Conservation (phyloP, 2,329 filamentous ascomycete genomes). For the Thelonectria olida region DNA sequence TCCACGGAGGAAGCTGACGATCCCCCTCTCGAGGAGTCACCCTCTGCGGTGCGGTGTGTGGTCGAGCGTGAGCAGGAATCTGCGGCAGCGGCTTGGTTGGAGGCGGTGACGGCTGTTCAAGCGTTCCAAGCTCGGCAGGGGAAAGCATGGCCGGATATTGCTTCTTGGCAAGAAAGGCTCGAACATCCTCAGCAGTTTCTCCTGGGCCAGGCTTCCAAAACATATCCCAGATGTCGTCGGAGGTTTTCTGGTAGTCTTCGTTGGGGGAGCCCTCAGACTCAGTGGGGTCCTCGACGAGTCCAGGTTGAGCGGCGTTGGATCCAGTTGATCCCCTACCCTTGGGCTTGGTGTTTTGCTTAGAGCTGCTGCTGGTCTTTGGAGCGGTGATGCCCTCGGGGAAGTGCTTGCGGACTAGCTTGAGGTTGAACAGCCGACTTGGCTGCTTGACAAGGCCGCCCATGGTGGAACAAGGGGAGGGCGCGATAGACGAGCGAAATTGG, state of each 20-base stretch:
- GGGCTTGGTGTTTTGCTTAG: slow-evolving; percentile 30
- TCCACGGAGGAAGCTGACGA: slow-evolving; percentile 38
- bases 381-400: slow-evolving; percentile 53
- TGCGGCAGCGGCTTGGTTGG: background rate
- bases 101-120: background rate
- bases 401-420: slow-evolving; percentile 52
- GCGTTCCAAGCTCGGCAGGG: background rate
- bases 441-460: slow-evolving; percentile 43
- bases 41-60: background rate
- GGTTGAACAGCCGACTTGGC: slow-evolving; percentile 47
- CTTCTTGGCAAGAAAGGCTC: slow-evolving; percentile 22
- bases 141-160: slow-evolving; percentile 46
- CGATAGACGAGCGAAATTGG: slow-evolving; percentile 18
- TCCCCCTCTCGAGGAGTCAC: background rate
- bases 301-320: slow-evolving; percentile 57
- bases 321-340: slow-evolving; percentile 52
- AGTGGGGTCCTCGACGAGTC: slow-evolving; percentile 59
- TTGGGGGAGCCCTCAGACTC: slow-evolving; percentile 62
- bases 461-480: slow-evolving; percentile 29
- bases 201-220: slow-evolving; percentile 52
- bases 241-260: slow-evolving; percentile 60
- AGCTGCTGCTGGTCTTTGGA: slow-evolving; percentile 41
- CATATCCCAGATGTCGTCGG: slow-evolving; percentile 59
- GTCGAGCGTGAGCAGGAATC: background rate
- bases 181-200: background rate